Base-by-base conservation (phyloP, 495 filamentous ascomycete genomes). In the Hypoxylon cercidicola region DNA sequence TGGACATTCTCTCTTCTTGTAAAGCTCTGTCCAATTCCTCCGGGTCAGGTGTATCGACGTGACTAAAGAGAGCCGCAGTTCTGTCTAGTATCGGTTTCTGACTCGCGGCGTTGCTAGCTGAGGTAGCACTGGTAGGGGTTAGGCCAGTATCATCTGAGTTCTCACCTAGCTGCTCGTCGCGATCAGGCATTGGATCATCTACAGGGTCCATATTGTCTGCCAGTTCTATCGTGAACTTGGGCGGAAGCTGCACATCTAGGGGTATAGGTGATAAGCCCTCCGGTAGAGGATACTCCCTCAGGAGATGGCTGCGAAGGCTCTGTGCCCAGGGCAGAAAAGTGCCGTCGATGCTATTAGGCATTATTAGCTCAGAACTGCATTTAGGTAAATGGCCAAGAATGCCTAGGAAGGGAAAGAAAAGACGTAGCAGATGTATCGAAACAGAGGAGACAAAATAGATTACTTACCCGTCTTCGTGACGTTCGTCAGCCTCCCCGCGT, bases 401-500 rank as follows among this genome's bases (percentile, higher is more conserved):
- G 18, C n/a, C 19, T 10, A 30, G 6, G 28, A 34, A 30, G 15
- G 32, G 16, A 25, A 41, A 62, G 18, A 50, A 35, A 39, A 44
- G 44, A 55, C 15, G 5, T 8, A 39, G 30, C 20, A 15, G 39
- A 53, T 60, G 18, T 16, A 8, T 34, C 37, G 4, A 25, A 5
- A 25, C 23, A 25, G 23, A 5, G 2, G 23, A 25, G 23, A 25
- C 16, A 41, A 49, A 20, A 51, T 44, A 13, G 48, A 12, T 43
- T 18, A 78, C 86, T 71, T 74, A 96, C 90, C 95, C 95, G 81
- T 97, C 93, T 35, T 89, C 84, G 84, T 97, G 91, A 69, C 93
- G 90, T 62, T 97, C 93, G 73, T 99, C 96, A 37, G 88, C 92
- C 73, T 98, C 95, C 1, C 91, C 94, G 40, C 88, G 81, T 19